These are phyloP conservation scores for Metarhizium rileyi DNA, from an alignment of 2,329 filamentous ascomycete species.

Conservation along the genomic window DNA sequence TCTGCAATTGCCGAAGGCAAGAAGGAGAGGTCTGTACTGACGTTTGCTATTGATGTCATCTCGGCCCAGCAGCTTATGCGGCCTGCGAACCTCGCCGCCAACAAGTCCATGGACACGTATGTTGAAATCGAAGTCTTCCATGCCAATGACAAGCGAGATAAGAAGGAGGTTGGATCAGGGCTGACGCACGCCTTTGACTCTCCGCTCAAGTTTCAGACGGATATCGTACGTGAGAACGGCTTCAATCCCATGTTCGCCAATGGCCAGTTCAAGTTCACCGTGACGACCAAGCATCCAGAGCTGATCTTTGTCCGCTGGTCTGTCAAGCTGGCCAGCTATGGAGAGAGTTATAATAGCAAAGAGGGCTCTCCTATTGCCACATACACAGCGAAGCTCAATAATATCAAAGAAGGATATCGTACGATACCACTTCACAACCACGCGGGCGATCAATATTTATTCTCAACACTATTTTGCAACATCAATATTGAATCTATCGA, in stretches of 20 bases:
- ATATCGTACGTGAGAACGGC: conserved; percentile 75
- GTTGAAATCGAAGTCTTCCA: conserved; percentile 92
- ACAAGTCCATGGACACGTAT: conserved; percentile 78
- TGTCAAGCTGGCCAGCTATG: conserved; percentile 77
- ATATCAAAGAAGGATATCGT: conserved; percentile 83
- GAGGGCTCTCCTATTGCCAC: conserved; percentile 64
- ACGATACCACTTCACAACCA: conserved; percentile 83
- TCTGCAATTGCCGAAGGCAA: conserved; percentile 47
- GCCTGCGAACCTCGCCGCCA: conserved; percentile 60
- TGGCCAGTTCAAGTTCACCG: conserved; percentile 65
- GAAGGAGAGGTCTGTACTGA: conserved; percentile 70
- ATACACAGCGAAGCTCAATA: conserved; percentile 86
- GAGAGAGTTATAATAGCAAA: conserved; percentile 49
- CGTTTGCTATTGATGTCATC: conserved; percentile 78
- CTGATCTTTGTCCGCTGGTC: conserved; percentile 90
- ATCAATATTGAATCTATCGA: conserved; percentile 57
- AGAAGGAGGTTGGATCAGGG: conserved; percentile 61
- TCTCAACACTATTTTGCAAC: conserved; percentile 87
- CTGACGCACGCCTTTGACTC: conserved; percentile 35
- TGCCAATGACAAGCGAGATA: conserved; percentile 87
- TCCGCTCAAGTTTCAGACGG: conserved; percentile 69
- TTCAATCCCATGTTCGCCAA: conserved; percentile 81
- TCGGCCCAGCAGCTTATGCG: conserved; percentile 93
- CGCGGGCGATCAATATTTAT: conserved; percentile 85
- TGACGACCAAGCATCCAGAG: conserved; percentile 90